A percentile compares a stretch with the other conserved stretches of the same genome.
phyloP scores from a whole-genome alignment of 106 monocot genomes.

The Dioscorea dumetorum region DNA sequence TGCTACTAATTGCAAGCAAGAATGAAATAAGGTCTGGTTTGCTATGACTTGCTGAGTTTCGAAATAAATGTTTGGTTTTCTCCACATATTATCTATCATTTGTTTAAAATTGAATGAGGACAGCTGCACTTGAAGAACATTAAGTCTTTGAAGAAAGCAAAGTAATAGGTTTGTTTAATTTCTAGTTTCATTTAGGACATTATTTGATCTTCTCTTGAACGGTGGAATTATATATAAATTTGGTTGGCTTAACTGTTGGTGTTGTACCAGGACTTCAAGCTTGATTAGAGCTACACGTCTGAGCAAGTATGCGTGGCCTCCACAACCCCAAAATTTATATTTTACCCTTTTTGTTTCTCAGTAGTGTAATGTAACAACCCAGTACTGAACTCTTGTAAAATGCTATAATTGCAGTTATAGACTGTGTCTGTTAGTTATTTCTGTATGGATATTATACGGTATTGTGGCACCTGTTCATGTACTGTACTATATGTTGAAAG shows the following conservation, averaged over 20 bases:
- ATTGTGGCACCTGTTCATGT: too few relatives aligned
- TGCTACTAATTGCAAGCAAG: background rate
- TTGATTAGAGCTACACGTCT: slow-evolving; percentile 98
- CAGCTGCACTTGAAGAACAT: slow-evolving; percentile 94
- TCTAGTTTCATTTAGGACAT: background rate
- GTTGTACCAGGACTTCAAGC: slow-evolving; percentile 89
- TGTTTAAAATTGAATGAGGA: slow-evolving; percentile 73
- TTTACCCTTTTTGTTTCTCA: background rate
- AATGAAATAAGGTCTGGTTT: background rate
- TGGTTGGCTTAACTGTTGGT: slow-evolving; percentile 59
- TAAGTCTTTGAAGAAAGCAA: slow-evolving; percentile 96
- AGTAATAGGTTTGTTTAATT: slow-evolving; percentile 50
- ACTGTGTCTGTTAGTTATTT: too few relatives aligned
- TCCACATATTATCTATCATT: background rate
- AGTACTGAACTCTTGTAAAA: too few relatives aligned
- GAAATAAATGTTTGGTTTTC: background rate
- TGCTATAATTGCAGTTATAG: too few relatives aligned
- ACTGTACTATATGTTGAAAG: too few relatives aligned
- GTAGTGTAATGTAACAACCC: too few relatives aligned
- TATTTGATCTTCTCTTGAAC: background rate
- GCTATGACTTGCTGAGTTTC: background rate
- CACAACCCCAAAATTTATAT: slow-evolving; percentile 80
- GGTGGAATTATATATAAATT: background rate
- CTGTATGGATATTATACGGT: too few relatives aligned
- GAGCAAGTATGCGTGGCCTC: slow-evolving; percentile 86